Base-by-base conservation (phyloP, 768 basidiomycete species). In the Trametes sanguinea region DNA sequence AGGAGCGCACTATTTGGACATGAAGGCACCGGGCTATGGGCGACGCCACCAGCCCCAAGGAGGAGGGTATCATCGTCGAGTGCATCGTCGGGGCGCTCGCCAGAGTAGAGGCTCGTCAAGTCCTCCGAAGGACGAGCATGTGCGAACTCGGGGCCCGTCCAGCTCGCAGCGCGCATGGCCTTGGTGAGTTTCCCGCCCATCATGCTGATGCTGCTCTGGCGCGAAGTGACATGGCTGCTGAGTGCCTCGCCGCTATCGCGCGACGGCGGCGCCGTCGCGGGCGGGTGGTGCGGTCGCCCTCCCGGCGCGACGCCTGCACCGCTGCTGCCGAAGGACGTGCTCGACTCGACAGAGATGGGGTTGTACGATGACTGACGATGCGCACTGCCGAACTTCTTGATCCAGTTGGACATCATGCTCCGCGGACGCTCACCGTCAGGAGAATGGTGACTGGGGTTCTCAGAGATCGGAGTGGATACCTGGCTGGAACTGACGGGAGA, bases 91-190 rank as follows among this genome's bases (percentile, higher is more conserved):
- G 55, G 61, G 27, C 65, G 66, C 59, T 81, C 80, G 33, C 75
- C 78, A 13, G 77, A 79, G 60, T 82, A 76, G 48, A 83, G 62
- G 57, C 78, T 80, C 44, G 71, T 76, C 65, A 79, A 74, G 45
- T 79, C 78, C 47, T 78, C 78, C 73, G 71, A 77, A 50, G 61
- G 76, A 70, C 63, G 71, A 55, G 51, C 63, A 14, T 72, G 70
- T 69, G 71, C 69, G 69, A 70, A 79, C 65, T 74, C 76, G 14
- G 78, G 71, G 10, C 76, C 85, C 0, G 84, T 86, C 87, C 86
- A 88, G 67, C 86, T 87, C 52, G 86, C 85, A 9, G 87, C 87
- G 5, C 87, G 77, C 61, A 83, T 77, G 30, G 82, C 84, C 35
- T 80, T 78, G 11, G 76, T 77, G 44, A 80, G 68, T 54, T 61